These are phyloP conservation scores for Stereum hirsutum DNA, from an alignment of 1,284 basidiomycete species.

Conservation along the genomic window DNA sequence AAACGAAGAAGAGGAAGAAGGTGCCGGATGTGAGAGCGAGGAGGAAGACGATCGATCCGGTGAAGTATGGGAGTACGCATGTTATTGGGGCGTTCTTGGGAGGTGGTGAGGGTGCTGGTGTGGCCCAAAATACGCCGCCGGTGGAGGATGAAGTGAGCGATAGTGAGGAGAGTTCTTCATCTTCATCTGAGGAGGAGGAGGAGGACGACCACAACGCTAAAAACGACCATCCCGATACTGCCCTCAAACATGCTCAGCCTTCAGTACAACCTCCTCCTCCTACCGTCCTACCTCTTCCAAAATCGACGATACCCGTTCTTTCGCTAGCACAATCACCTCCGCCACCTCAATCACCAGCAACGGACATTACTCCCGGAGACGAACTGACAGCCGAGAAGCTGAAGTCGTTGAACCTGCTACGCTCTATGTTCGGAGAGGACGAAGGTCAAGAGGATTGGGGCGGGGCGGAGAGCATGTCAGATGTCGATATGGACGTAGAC, in stretches of 20 bases:
- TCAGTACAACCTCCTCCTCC: neutral
- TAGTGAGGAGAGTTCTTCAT: slow-evolving; percentile 3
- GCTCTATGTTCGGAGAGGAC: slow-evolving; percentile 39
- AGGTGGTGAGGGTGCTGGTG: slow-evolving; percentile 9
- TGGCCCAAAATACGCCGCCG: neutral
- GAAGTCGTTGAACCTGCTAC: slow-evolving; percentile 37
- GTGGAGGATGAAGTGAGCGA: slow-evolving; percentile 6
- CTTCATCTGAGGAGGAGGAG: slow-evolving; percentile 9
- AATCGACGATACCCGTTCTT: slow-evolving; percentile 2
- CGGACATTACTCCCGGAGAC: slow-evolving; percentile 10
- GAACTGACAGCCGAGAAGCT: slow-evolving; percentile 38
- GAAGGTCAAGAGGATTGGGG: slow-evolving; percentile 34
- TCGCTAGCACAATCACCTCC: neutral
- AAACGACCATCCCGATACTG: slow-evolving; percentile 1
- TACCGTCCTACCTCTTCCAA: neutral
- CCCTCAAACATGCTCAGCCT: neutral
- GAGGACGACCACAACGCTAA: slow-evolving; percentile 11
- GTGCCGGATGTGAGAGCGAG: slow-evolving; percentile 36
- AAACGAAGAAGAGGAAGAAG: slow-evolving; percentile 15
- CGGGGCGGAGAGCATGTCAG: slow-evolving; percentile 43
- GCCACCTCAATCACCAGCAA: neutral
- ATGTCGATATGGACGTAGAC: slow-evolving; percentile 39
- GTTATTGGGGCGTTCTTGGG: slow-evolving; percentile 60
- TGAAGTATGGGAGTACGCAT: slow-evolving; percentile 55
- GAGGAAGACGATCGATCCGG: slow-evolving; percentile 54